Conservation (phyloP, 2,329 filamentous ascomycete species). For the Exserohilum rostratum region DNA sequence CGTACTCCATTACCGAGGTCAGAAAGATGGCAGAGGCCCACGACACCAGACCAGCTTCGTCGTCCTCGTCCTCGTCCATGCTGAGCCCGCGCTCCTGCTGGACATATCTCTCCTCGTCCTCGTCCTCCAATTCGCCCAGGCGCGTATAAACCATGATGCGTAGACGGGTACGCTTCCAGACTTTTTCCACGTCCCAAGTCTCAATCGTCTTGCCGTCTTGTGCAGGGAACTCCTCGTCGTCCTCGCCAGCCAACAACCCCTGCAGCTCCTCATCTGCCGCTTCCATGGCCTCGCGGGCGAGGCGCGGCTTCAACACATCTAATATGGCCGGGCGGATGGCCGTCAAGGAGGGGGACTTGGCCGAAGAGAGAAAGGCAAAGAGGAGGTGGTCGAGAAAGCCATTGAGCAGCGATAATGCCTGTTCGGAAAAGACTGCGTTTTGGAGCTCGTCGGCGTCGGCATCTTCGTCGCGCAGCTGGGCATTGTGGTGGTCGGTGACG, state of each 20-base stretch:
- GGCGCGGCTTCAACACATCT: conserved; percentile 85
- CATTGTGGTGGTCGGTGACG: conserved; percentile 85
- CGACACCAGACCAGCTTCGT: conserved; percentile 64
- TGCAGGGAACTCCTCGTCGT: conserved; percentile 49
- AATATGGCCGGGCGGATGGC: conserved; percentile 80
- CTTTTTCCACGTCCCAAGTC: conserved; percentile 87
- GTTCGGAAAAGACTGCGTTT: conserved; percentile 72
- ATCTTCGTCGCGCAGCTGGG: conserved; percentile 72
- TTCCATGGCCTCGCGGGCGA: conserved; percentile 82
- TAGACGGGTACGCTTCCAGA: conserved; percentile 91
- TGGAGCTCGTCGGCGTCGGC: conserved; percentile 65
- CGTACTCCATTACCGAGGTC: conserved; percentile 90
- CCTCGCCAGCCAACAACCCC: conserved; percentile 85
- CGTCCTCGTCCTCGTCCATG: conserved; percentile 54
- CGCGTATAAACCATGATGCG: conserved; percentile 99
- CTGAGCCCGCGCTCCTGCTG: conserved; percentile 72
- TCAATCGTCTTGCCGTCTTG: conserved; percentile 46
- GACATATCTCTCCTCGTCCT: conserved; percentile 90
- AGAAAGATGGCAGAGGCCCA: conserved; percentile 94
- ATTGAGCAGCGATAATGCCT: conserved; percentile 81
- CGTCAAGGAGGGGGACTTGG: conserved; percentile 77
- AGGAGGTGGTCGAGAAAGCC: conserved; percentile 91
- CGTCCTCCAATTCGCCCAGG: conserved; percentile 94
- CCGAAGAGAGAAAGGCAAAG: conserved; percentile 83
- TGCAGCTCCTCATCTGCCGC: conserved; percentile 85